Conservation (phyloP, 257 asterid species). For the Thymus quinquecostatus region DNA sequence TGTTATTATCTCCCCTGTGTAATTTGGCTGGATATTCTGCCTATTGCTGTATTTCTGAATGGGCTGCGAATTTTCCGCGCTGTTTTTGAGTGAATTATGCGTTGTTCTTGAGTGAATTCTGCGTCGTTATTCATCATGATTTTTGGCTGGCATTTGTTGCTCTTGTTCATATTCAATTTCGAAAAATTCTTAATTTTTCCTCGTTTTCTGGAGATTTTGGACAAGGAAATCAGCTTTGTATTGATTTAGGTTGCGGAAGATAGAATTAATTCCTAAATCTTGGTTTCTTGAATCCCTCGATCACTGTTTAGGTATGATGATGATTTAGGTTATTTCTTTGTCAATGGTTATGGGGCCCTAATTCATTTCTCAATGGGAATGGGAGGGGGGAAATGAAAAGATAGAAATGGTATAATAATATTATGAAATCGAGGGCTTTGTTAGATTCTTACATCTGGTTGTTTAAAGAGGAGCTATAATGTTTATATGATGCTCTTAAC, state of each 20-base stretch:
- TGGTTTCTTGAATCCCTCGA: slow-evolving; percentile 3
- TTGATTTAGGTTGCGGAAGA: not conserved
- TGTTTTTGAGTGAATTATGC: not conserved
- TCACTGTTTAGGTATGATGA: slow-evolving; percentile 9
- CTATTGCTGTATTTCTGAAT: not conserved
- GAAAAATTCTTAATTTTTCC: not conserved
- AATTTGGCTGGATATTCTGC: not conserved
- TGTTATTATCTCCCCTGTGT: not conserved
- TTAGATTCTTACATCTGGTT: not conserved
- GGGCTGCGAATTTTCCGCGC: not conserved
- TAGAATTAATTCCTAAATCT: not conserved
- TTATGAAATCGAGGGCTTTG: slow-evolving; percentile 5
- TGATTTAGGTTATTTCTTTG: not conserved
- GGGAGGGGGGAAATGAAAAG: not conserved
- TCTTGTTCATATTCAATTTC: slow-evolving; percentile 12
- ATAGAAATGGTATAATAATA: not conserved
- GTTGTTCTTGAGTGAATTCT: not conserved
- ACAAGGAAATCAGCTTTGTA: not conserved
- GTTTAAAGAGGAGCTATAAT: not conserved
- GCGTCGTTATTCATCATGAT: not conserved
- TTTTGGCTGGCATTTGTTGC: slow-evolving; percentile 1
- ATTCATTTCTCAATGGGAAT: not conserved
- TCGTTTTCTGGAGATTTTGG: slow-evolving; percentile 8
- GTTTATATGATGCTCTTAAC: not conserved
- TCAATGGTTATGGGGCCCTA: not conserved